phyloP scores from a whole-genome alignment of 495 filamentous ascomycete species.

The Hypoxylon subgilvum region DNA sequence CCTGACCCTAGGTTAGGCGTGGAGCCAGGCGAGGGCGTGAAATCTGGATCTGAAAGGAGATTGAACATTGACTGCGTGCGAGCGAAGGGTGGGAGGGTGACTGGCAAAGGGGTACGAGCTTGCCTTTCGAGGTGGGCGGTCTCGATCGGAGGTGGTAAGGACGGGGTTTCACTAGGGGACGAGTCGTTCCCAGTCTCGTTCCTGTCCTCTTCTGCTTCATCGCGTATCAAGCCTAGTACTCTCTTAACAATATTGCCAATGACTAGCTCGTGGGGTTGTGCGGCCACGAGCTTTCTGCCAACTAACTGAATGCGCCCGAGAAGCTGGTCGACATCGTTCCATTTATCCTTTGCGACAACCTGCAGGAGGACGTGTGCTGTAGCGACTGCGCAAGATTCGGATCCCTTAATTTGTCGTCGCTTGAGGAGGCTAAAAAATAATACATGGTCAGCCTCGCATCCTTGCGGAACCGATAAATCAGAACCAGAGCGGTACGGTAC shows the following conservation, averaged over 20 bases:
- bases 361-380: slow-evolving; percentile 85
- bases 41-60: slow-evolving; percentile 63
- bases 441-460: no score
- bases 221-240: slow-evolving; percentile 86
- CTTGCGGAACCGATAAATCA: no score
- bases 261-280: slow-evolving; percentile 86
- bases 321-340: slow-evolving; percentile 74
- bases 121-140: slow-evolving; percentile 31
- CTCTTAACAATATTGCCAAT: slow-evolving; percentile 93
- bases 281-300: slow-evolving; percentile 74
- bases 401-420: slow-evolving; percentile 83
- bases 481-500: slow-evolving; percentile 11
- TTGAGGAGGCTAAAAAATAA: slow-evolving; percentile 75
- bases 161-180: slow-evolving; percentile 38
- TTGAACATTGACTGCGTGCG: slow-evolving; percentile 79
- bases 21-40: slow-evolving; percentile 43
- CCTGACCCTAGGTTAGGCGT: slow-evolving; percentile 45
- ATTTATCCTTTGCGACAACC: slow-evolving; percentile 76
- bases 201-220: slow-evolving; percentile 83
- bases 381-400: slow-evolving; percentile 85
- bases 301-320: slow-evolving; percentile 76
- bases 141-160: slow-evolving; percentile 31
- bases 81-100: slow-evolving; percentile 62
- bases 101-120: slow-evolving; percentile 60
- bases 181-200: slow-evolving; percentile 66